Evolutionary conservation across 164 flowering plant genomes (phyloP).

Genomic region (Umbellularia californica): DNA sequence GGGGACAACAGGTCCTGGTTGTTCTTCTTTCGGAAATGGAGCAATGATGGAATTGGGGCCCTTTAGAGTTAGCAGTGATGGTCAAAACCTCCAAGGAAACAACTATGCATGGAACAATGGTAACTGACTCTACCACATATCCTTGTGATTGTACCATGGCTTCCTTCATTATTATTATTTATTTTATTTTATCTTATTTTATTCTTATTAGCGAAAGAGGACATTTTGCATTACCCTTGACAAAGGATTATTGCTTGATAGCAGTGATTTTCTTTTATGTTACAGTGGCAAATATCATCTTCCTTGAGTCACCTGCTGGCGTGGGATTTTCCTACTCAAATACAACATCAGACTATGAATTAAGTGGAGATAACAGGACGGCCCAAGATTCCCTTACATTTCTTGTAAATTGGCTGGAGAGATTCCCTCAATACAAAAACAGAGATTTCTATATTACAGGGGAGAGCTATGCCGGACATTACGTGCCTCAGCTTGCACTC

Average conservation of each 20-base stretch:
- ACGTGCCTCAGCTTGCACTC: slow-evolving; percentile 68
- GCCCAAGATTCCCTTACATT: slow-evolving; percentile 64
- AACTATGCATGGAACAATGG: slow-evolving; percentile 30
- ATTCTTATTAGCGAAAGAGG: too few relatives aligned
- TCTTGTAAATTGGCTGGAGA: slow-evolving; percentile 53
- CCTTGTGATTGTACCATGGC: too few relatives aligned
- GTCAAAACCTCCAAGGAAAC: slow-evolving; percentile 21
- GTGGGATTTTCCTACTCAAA: slow-evolving; percentile 2
- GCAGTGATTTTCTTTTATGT: too few relatives aligned
- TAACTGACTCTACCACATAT: neutral
- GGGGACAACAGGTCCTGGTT: slow-evolving; percentile 35
- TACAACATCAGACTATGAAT: neutral
- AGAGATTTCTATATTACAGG: slow-evolving; percentile 57
- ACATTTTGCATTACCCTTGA: too few relatives aligned
- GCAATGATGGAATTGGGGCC: slow-evolving; percentile 20
- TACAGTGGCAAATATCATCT: slow-evolving; percentile 16
- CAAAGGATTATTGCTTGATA: too few relatives aligned
- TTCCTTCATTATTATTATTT: too few relatives aligned
- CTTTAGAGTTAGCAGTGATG: slow-evolving; percentile 30
- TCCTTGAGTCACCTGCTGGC: slow-evolving; percentile 4
- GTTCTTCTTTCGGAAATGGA: slow-evolving; percentile 41
- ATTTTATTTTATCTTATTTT: too few relatives aligned
- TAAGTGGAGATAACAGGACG: neutral
- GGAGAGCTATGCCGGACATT: slow-evolving; percentile 49
- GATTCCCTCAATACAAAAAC: slow-evolving; percentile 38